phyloP scores from a whole-genome alignment of 139 green algal genomes.

The Nannochloris sp. region DNA sequence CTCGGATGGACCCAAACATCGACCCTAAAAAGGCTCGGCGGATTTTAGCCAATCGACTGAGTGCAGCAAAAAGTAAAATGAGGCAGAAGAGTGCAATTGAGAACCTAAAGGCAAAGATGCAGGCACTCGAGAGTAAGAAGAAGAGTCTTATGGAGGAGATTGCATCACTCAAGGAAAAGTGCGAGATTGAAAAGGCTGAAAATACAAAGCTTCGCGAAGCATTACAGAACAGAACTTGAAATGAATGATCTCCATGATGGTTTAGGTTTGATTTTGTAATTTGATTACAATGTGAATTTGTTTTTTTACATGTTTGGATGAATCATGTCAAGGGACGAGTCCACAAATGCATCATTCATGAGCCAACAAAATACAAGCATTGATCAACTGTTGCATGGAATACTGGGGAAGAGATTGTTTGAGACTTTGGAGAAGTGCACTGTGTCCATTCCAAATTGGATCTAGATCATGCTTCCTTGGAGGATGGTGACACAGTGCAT shows the following conservation, averaged over 20 bases:
- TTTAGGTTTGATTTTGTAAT: not conserved
- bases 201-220: not conserved
- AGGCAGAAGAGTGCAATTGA: constrained; percentile 49
- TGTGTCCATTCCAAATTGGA: too few species aligned
- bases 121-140: constrained; percentile 5
- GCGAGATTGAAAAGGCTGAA: not conserved
- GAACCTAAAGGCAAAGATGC: constrained; percentile 3
- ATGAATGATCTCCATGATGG: constrained; percentile 27
- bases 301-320: not conserved
- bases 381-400: too few species aligned
- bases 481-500: too few species aligned
- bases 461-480: too few species aligned
- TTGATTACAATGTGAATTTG: not conserved
- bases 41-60: constrained; percentile 69
- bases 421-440: too few species aligned
- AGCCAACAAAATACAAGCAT: too few species aligned
- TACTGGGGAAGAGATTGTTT: too few species aligned
- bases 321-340: too few species aligned
- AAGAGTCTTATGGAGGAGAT: constrained; percentile 6
- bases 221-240: constrained; percentile 11
- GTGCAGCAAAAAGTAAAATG: constrained; percentile 64
- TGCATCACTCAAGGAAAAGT: not conserved
- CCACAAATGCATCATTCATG: too few species aligned
- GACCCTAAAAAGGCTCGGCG: constrained; percentile 59
- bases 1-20: constrained; percentile 65